phyloP scores from a whole-genome alignment of 2,329 filamentous ascomycete species.

The Claviceps africana region DNA sequence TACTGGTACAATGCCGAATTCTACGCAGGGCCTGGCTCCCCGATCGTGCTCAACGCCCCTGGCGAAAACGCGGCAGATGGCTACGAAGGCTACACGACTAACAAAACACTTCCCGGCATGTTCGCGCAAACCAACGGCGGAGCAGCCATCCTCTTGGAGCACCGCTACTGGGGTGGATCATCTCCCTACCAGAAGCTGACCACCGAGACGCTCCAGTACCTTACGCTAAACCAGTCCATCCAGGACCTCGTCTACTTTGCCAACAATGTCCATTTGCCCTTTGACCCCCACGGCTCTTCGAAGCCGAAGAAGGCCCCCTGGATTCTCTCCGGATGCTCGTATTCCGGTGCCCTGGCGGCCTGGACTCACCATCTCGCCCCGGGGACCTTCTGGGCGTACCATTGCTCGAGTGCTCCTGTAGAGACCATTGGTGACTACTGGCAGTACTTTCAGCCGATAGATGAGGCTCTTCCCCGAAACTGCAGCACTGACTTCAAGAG shows the following conservation, averaged over 20 bases:
- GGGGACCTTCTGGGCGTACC: conserved; percentile 59
- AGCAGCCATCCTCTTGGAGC: conserved; percentile 63
- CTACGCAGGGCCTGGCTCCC: conserved; percentile 62
- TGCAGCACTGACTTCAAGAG: conserved; percentile 50
- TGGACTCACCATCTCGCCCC: conserved; percentile 61
- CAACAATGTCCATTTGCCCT: conserved; percentile 51
- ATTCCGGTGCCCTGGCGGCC: conserved; percentile 62
- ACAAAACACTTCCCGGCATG: conserved; percentile 53
- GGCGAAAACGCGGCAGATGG: conserved; percentile 49
- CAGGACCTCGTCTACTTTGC: conserved; percentile 69
- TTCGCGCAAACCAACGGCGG: conserved; percentile 54
- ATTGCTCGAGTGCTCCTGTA: conserved; percentile 64
- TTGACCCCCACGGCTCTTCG: conserved; percentile 48
- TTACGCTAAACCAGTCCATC: conserved; percentile 65
- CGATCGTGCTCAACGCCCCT: conserved; percentile 53
- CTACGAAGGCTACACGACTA: conserved; percentile 52
- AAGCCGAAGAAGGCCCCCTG: conserved; percentile 52
- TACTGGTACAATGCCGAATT: conserved; percentile 69
- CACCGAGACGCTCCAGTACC: conserved; percentile 56
- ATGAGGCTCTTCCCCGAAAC: conserved; percentile 32
- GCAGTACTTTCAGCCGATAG: conserved; percentile 33
- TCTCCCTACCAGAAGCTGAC: conserved; percentile 34
- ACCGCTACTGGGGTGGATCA: conserved; percentile 61
- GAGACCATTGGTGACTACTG: conserved; percentile 63
- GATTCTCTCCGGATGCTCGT: conserved; percentile 66